phyloP scores from a whole-genome alignment of 179 eudicot species.

The Dionaea muscipula region DNA sequence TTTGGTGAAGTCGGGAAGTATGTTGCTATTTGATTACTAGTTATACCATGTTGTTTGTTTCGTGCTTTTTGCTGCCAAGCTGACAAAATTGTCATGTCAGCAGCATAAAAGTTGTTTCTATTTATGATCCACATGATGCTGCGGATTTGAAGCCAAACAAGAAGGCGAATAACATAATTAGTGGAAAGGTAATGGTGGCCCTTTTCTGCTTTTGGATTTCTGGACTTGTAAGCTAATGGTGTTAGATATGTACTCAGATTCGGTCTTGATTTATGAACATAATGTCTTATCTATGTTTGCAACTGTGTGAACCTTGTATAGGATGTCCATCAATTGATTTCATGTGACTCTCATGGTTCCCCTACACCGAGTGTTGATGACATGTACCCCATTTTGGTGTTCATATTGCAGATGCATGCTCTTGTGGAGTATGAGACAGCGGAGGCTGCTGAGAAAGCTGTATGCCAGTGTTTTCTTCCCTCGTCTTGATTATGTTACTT shows the following conservation, averaged over 20 bases:
- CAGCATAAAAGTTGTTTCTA: conserved; percentile 52
- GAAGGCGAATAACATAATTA: conserved; percentile 52
- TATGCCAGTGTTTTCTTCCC: conserved; percentile 23
- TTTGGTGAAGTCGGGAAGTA: conserved; percentile 71
- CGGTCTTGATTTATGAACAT: too few species aligned
- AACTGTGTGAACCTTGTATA: too few species aligned
- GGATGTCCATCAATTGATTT: too few species aligned
- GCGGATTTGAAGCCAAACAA: conserved; percentile 31
- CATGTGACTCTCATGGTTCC: too few species aligned
- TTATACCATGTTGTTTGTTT: background rate
- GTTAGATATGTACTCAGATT: too few species aligned
- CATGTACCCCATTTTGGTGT: conserved; percentile 2
- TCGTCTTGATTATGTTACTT: conserved; percentile 5
- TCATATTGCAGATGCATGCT: conserved; percentile 51
- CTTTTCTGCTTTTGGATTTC: background rate
- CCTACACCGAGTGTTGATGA: too few species aligned
- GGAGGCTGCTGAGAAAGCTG: conserved; percentile 95
- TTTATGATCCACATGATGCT: conserved; percentile 50
- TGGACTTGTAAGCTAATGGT: too few species aligned
- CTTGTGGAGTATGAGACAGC: conserved; percentile 69
- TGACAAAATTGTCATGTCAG: conserved; percentile 8
- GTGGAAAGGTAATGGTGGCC: conserved; percentile 43
- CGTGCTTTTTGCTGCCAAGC: background rate
- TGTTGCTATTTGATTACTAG: conserved; percentile 3
- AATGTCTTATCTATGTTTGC: too few species aligned